phyloP scores from a whole-genome alignment of 163 green algal species.

The Chlorella variabilis region DNA sequence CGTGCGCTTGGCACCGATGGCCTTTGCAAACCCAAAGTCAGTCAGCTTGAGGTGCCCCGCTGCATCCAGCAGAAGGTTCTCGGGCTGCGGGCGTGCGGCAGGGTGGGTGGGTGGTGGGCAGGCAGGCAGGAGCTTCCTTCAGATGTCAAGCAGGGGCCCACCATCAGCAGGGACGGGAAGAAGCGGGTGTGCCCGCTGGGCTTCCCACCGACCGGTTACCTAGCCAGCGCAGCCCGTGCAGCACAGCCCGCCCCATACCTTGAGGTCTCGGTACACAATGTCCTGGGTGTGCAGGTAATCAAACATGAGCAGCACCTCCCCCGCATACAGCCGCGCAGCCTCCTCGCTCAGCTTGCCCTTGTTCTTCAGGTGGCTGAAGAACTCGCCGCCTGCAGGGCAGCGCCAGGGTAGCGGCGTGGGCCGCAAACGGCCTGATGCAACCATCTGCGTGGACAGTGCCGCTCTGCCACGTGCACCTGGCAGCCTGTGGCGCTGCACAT shows the following conservation, averaged over 20 bases:
- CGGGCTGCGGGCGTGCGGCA: slow-evolving; percentile 59
- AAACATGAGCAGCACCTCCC: slow-evolving; percentile 75
- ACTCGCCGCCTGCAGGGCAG: slow-evolving; percentile 76
- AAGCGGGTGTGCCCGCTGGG: too few relatives aligned
- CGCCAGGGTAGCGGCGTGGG: too few relatives aligned
- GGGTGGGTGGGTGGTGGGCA: too few relatives aligned
- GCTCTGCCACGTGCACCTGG: too few relatives aligned
- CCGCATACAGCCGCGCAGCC: slow-evolving; percentile 81
- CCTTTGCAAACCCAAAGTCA: slow-evolving; percentile 91
- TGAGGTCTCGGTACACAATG: slow-evolving; percentile 85
- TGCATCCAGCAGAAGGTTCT: slow-evolving; percentile 81
- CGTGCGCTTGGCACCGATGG: slow-evolving; percentile 59
- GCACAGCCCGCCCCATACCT: slow-evolving; percentile 61
- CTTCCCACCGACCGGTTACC: too few relatives aligned
- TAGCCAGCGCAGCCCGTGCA: too few relatives aligned
- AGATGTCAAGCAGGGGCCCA: too few relatives aligned
- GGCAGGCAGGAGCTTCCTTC: too few relatives aligned
- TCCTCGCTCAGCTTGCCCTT: slow-evolving; percentile 60
- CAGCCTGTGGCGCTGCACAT: too few relatives aligned
- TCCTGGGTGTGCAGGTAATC: slow-evolving; percentile 83
- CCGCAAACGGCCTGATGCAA: too few relatives aligned
- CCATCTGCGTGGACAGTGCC: too few relatives aligned
- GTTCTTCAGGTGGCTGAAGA: slow-evolving; percentile 79
- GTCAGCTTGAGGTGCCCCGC: slow-evolving; percentile 82
- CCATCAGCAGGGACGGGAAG: too few relatives aligned